Base-by-base conservation (phyloP, 1,139 yeast genomes). In the Lodderomyces orthopsilosis region DNA sequence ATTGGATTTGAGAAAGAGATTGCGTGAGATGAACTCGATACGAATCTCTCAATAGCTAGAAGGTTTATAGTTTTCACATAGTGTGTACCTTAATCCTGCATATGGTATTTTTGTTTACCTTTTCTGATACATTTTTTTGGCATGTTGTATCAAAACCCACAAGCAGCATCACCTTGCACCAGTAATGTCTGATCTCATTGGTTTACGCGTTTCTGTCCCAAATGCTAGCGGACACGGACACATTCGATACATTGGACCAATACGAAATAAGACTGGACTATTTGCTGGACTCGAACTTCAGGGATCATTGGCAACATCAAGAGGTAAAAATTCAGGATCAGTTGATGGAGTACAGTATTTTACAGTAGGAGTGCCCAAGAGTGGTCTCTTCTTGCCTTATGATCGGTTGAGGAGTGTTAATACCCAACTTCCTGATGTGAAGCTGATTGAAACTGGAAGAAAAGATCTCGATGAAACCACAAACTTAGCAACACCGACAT, bases 231-330 rank as follows among this genome's bases (percentile, higher is more conserved):
- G 74, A 8, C 55, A 59, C 37, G 97, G 94, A 1, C 70, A 82
- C 13, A 68, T 93, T 41, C 72, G 82, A 50, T 93, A 79, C 61
- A 70, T 82, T 21, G 98, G 98, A 1, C 68, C 77, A 1, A 88
- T 93, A 18, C 77, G 81, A 26, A 85, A 85, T 23, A 89, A 87
- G 55, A 50, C 52, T 21, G 96, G 96, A 0, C 68, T 73, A n/a
- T 93, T 84, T 66, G 96, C 91, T 4, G 98, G 98, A 1, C 75
- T 93, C 4, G 97, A 93, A 59, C 68, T 93, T 38, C 56, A 76
- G 9, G 91, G 88, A 2, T 79, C 85, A 4, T 59, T 66, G 21
- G 83, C 84, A 17, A 67, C 65, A 9, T 51, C 70, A 3, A 55
- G 77, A 52, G 78, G 78, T 13, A 73, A 72, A 51, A 73, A 73